Base-by-base conservation (phyloP, 139 green algal genomes). In the Pedinophyceae sp. region DNA sequence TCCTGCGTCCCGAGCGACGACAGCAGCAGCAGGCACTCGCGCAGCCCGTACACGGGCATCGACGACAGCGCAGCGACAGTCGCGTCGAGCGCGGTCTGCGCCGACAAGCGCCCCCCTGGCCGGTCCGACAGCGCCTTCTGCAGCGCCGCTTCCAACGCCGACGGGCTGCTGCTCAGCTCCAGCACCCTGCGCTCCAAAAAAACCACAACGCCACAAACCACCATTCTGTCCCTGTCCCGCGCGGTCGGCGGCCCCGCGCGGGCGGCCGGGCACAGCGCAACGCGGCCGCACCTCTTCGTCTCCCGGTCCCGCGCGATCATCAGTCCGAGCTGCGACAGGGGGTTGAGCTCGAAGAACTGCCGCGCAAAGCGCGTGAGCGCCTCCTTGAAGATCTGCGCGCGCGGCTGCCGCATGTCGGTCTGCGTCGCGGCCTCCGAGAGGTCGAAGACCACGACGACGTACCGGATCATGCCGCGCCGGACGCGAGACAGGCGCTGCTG, bases 271-370 rank as follows among this genome's bases (percentile, higher is more conserved):
- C 10, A 43, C 34, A 13, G 10, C 34, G 10, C 34, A 43, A 43
- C 10, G 10, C 13, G 10, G 10, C n/a, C 20, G 53, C 26, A 25
- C 34, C 34, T 43, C 52, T 89, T 62, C 0, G 83, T 82, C 24
- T 82, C 52, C 24, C 91, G 90, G 57, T 92, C 69, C 27, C 86
- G 78, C 62, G 89, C 58, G 18, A 89, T 57, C 30, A 92, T 51
- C 4, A 98, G 50, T 20, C 80, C 82, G 30, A 97, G 67, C 56
- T 97, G 86, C 47, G 69, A 83, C 23, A 96, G 65, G 0, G 88
- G 88, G 61, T 96, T 96, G 28, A 72, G 59, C 62, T 97, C 87
- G 53, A 97, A 97, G 67, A 93, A 98, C 50, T 85, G 64, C 7
- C 77, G 68, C 10, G 97, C 67, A 58, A 96, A 96, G 15, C 50